Evolutionary conservation across 371 early-diverging fungal species (phyloP).

Genomic region (Dichotomocladium elegans): DNA sequence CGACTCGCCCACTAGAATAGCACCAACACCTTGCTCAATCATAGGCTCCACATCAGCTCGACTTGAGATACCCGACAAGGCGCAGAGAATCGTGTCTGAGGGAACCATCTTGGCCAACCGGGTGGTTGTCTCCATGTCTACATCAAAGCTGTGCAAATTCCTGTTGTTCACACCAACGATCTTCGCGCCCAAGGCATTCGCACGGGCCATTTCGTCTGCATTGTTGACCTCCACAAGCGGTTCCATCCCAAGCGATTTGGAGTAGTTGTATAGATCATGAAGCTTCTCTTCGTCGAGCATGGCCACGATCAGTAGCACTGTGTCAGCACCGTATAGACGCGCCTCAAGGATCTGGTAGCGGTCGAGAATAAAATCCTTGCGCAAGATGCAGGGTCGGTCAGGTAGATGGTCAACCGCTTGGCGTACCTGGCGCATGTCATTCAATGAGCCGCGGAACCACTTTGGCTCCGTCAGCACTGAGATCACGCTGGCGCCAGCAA

Average conservation of each 20-base stretch:
- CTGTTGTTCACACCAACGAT: constrained; percentile 97
- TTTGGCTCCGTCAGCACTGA: constrained; percentile 96
- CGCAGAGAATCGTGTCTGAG: constrained; percentile 71
- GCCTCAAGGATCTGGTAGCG: constrained; percentile 94
- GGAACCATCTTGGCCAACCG: constrained; percentile 74
- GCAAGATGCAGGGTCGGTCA: constrained; percentile 86
- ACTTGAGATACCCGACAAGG: constrained; percentile 85
- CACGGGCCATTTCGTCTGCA: constrained; percentile 83
- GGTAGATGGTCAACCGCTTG: constrained; percentile 59
- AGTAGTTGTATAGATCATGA: constrained; percentile 62
- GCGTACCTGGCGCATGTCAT: constrained; percentile 86
- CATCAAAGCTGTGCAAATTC: constrained; percentile 92
- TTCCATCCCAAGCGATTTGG: constrained; percentile 87
- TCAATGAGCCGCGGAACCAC: constrained; percentile 94
- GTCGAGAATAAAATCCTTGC: constrained; percentile 97
- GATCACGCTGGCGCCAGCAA: constrained; percentile 88
- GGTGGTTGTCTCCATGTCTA: constrained; percentile 85
- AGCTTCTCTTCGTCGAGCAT: constrained; percentile 75
- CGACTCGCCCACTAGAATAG: constrained; percentile 93
- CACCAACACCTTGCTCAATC: constrained; percentile 69
- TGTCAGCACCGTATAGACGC: constrained; percentile 89
- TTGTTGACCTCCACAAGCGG: constrained; percentile 97
- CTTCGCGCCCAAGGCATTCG: constrained; percentile 76
- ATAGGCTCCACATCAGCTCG: constrained; percentile 85
- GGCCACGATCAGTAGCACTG: constrained; percentile 93